Base-by-base conservation (phyloP, 179 eudicot species). In the Silene coronaria region DNA sequence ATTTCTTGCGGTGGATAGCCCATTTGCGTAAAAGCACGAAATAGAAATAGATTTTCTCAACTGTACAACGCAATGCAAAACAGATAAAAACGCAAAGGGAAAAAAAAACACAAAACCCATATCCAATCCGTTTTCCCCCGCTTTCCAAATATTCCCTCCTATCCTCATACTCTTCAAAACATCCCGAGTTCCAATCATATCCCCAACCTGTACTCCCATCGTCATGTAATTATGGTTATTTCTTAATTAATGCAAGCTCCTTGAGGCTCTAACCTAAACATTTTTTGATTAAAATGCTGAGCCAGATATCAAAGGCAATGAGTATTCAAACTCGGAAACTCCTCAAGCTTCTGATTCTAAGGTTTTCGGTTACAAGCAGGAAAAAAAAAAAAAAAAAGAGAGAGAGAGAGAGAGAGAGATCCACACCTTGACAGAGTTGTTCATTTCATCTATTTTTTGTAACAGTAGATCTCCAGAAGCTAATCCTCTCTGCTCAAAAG, bases 351-450 rank as follows among this genome's bases (percentile, higher is more conserved):
- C 21, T 22, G 10, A 42, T 9, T 21, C 19, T 46, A 21, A 30
- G 17, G 9, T 73, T 30, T 13, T n/a, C 42, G 42, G 11, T 38
- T 38, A 48, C 24, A 68, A 32, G 72, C 8, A 14, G 58, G 3
- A 57, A 65, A 16, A 36, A 36, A 3, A 36, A 36, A 34, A 34
- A 6, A 32, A 32, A 32, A 32, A 6, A 32, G 5, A 32, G n/a
- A n/a, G n/a, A n/a, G n/a, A n/a, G n/a, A n/a, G n/a, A 32, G 5
- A 32, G 36, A 74, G 59, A 13, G 57, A 28, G 4, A 12, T 74
- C 59, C 77, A 85, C 91, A 90, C 96, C 97, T 92, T 89, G 12
- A 89, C 87, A 55, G 96, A 91, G 84, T 80, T 87, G 76, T 82
- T 85, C 70, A 92, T 87, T 87, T 92, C 94, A 51, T 92, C 94